phyloP scores from a whole-genome alignment of 1,284 basidiomycete genomes.

The Ceratobasidium sp. region DNA sequence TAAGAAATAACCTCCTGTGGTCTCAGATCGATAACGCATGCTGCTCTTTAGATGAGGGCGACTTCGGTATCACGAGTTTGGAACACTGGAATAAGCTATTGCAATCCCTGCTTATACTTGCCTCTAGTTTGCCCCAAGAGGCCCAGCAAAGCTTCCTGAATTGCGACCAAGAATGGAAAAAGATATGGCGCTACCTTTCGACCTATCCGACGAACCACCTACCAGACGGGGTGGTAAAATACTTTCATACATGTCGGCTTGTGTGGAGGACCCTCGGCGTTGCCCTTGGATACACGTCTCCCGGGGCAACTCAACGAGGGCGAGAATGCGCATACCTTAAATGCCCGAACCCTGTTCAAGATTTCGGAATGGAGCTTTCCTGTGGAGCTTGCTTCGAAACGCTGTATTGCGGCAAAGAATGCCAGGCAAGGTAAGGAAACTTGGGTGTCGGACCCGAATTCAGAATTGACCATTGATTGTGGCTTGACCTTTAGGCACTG shows the following conservation, averaged over 20 bases:
- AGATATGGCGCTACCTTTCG: not conserved
- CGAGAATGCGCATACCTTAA: not conserved
- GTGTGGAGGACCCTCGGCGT: not conserved
- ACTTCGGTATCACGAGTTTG: not conserved
- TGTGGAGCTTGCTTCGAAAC: not conserved
- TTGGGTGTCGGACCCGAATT: not conserved
- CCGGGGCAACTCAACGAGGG: too few relatives aligned
- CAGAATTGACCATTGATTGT: not conserved
- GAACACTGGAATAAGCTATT: not conserved
- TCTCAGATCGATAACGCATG: not conserved
- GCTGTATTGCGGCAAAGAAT: not conserved
- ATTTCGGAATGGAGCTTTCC: not conserved
- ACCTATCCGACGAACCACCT: not conserved
- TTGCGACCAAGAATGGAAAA: not conserved
- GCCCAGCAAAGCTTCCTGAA: not conserved
- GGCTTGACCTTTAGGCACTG: not conserved
- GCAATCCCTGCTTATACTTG: not conserved
- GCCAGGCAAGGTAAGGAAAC: not conserved
- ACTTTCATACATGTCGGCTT: not conserved
- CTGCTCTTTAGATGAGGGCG: not conserved
- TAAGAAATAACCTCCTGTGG: not conserved
- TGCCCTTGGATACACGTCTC: not conserved
- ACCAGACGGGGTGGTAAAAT: not conserved
- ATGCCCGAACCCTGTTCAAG: not conserved
- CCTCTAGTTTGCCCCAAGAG: not conserved